phyloP scores from a whole-genome alignment of 768 basidiomycete genomes.

The Boletus patriciae region DNA sequence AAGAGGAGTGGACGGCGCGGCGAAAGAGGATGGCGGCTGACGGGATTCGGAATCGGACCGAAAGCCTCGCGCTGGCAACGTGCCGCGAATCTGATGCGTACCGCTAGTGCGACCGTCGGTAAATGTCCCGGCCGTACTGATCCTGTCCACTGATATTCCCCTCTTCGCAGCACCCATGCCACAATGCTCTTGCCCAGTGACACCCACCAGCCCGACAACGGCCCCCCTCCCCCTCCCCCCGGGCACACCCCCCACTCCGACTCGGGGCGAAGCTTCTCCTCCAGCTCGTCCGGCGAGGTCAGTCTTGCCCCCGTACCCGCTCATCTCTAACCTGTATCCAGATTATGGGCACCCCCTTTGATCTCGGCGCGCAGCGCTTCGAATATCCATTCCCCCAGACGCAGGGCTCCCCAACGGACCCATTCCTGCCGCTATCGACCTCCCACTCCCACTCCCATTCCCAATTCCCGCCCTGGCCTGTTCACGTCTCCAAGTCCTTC shows the following conservation, averaged over 20 bases:
- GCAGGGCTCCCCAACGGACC: slow-evolving; percentile 32
- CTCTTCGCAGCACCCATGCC: slow-evolving; percentile 10
- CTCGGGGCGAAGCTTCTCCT: slow-evolving; percentile 32
- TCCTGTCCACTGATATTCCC: neutral
- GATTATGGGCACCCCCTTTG: slow-evolving; percentile 37
- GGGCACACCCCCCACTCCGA: slow-evolving; percentile 26
- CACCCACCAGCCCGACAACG: slow-evolving; percentile 14
- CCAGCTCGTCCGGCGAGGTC: slow-evolving; percentile 35
- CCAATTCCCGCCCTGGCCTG: slow-evolving; percentile 27
- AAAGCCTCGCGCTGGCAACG: slow-evolving; percentile 9
- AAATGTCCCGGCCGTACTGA: slow-evolving; percentile 8
- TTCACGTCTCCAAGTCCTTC: slow-evolving; percentile 32
- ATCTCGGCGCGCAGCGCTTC: slow-evolving; percentile 34
- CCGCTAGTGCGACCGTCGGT: neutral
- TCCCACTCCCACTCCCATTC: slow-evolving; percentile 25
- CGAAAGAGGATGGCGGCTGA: neutral
- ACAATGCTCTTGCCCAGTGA: slow-evolving; percentile 23
- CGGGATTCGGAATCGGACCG: neutral
- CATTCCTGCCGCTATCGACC: slow-evolving; percentile 25
- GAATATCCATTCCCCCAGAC: slow-evolving; percentile 34
- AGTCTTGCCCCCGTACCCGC: neutral
- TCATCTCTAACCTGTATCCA: neutral
- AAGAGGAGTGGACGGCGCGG: neutral
- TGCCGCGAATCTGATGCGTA: neutral
- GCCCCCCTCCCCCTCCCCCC: neutral